phyloP scores from a whole-genome alignment of 1,284 basidiomycete species.

The Anthracocystis setariae region DNA sequence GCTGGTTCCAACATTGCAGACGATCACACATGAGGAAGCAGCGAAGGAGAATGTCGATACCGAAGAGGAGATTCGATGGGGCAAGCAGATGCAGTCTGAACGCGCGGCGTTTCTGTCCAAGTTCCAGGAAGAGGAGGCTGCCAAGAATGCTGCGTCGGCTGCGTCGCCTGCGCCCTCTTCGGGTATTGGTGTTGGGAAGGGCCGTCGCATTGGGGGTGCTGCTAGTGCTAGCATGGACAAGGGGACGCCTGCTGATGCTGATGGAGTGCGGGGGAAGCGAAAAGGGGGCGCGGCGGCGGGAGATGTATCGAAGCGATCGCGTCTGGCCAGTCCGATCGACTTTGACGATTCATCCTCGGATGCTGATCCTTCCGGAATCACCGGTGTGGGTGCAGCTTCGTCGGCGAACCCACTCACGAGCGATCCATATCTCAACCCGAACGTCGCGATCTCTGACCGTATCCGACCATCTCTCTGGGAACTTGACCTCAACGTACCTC shows the following conservation, averaged over 20 bases:
- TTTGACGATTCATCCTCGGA: slow-evolving; percentile 30
- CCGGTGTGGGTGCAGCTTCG: slow-evolving; percentile 1
- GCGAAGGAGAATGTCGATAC: slow-evolving; percentile 61
- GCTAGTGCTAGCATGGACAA: slow-evolving; percentile 20
- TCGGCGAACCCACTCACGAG: slow-evolving; percentile 30
- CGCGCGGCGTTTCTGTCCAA: slow-evolving; percentile 59
- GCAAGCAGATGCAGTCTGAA: slow-evolving; percentile 61
- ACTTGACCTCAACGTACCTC: slow-evolving; percentile 42
- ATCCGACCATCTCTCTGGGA: slow-evolving; percentile 48
- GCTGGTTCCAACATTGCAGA: slow-evolving; percentile 47
- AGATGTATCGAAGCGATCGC: slow-evolving; percentile 36
- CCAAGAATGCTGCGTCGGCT: slow-evolving; percentile 37
- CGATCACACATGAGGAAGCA: slow-evolving; percentile 36
- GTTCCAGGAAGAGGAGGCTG: slow-evolving; percentile 62
- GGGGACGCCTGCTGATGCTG: slow-evolving; percentile 32
- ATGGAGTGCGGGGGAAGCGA: slow-evolving; percentile 18
- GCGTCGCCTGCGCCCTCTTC: slow-evolving; percentile 43
- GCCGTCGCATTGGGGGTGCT: slow-evolving; percentile 15
- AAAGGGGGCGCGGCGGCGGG: slow-evolving; percentile 17
- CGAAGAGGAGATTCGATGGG: slow-evolving; percentile 63
- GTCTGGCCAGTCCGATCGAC: slow-evolving; percentile 43
- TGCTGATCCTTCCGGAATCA: background rate
- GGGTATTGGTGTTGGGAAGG: slow-evolving; percentile 23
- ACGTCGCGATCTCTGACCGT: slow-evolving; percentile 25
- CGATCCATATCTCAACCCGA: slow-evolving; percentile 37